Evolutionary conservation across 441 rosid species (phyloP).

Genomic region (Brassica hybrid): DNA sequence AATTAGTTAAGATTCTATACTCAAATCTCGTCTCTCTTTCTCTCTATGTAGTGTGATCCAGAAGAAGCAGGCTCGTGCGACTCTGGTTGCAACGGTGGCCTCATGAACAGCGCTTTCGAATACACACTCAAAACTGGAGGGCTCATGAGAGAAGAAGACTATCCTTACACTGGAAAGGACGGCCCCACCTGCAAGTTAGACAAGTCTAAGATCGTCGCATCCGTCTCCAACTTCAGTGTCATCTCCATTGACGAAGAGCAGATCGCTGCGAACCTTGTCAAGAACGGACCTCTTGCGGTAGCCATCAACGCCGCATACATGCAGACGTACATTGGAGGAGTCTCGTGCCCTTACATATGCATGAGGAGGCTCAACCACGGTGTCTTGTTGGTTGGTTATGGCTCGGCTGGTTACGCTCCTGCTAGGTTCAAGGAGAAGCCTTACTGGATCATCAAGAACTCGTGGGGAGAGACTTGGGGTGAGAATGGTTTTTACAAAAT

Average conservation of each 20-base stretch:
- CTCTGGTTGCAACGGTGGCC: conserved; percentile 1
- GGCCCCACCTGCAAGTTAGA: not conserved
- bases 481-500: conserved; percentile 2
- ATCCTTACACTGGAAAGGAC: not conserved
- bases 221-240: not conserved
- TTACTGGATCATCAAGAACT: not conserved
- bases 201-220: conserved; percentile 2
- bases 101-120: not conserved
- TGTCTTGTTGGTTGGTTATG: not conserved
- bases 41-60: conserved; percentile 1
- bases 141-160: conserved; percentile 1
- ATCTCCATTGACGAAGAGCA: not conserved
- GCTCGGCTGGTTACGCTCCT: not conserved
- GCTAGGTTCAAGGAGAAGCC: conserved; percentile 11
- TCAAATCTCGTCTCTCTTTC: too few species aligned
- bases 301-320: not conserved
- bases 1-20: too few species aligned
- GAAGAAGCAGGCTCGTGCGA: conserved; percentile 1
- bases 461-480: conserved; percentile 6
- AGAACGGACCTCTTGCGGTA: conserved; percentile 3
- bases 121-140: conserved; percentile 2
- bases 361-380: conserved; percentile 5
- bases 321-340: conserved; percentile 3
- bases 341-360: conserved; percentile 3
- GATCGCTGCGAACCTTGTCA: not conserved